Percentiles rank a stretch among this genome's conserved stretches.
Conservation (phyloP, 805 yeast species). For the Candida chilensis region DNA sequence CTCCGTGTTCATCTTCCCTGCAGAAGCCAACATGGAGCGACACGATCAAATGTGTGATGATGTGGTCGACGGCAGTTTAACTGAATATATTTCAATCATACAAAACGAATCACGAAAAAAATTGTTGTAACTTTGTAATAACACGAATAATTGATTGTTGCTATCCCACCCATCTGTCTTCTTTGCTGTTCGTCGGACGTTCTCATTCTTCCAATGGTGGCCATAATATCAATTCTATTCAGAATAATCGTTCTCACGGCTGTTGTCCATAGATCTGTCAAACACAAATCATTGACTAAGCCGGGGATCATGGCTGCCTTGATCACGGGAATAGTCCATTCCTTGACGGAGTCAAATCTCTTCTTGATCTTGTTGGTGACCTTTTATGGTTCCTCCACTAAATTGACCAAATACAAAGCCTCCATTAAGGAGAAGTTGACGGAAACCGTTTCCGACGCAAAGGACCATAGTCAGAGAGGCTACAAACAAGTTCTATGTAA, state of each 20-base stretch:
- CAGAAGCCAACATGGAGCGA: too few species aligned
- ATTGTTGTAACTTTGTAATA: too few species aligned
- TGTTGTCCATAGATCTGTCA: constrained; percentile 15
- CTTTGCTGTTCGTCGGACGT: too few species aligned
- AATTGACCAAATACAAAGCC: constrained; percentile 26
- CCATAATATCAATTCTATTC: constrained; percentile 6
- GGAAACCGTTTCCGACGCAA: constrained; percentile 7
- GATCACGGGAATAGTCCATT: constrained; percentile 27
- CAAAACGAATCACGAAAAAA: too few species aligned
- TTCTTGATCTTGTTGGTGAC: constrained; percentile 17
- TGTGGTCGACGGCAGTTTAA: too few species aligned
- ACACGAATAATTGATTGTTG: too few species aligned
- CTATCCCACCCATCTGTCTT: too few species aligned
- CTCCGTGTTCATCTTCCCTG: too few species aligned
- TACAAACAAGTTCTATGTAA: constrained; percentile 31
- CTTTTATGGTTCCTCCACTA: constrained; percentile 26
- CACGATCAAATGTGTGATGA: too few species aligned
- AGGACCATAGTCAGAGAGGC: constrained; percentile 16
- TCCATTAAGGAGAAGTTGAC: constrained; percentile 20
- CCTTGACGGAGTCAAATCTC: constrained; percentile 21
- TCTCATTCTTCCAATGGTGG: too few species aligned
- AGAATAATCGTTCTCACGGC: constrained; percentile 5
- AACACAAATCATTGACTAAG: constrained; percentile 22
- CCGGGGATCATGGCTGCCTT: constrained; percentile 24
- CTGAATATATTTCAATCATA: too few species aligned